Percentiles rank a stretch among this genome's conserved stretches.
phyloP scores from a whole-genome alignment of 177 flowering plant species.

The Vitis hybrid region DNA sequence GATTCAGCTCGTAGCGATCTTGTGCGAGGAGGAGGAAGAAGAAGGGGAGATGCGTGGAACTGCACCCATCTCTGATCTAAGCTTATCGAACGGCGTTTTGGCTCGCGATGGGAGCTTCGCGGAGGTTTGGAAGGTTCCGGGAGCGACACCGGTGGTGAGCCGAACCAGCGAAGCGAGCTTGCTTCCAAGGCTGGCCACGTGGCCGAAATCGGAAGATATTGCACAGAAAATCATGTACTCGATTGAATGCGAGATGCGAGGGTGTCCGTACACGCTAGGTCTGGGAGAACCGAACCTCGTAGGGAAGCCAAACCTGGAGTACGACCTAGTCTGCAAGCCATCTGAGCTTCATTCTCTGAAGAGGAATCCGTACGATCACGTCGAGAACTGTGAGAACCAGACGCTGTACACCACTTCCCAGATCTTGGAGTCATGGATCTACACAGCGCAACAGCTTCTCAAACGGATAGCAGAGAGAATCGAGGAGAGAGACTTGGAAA shows the following conservation, averaged over 20 bases:
- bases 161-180: slow-evolving; percentile 70
- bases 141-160: slow-evolving; percentile 49
- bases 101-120: slow-evolving; percentile 53
- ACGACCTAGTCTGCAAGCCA: slow-evolving; percentile 79
- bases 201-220: slow-evolving; percentile 62
- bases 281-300: slow-evolving; percentile 81
- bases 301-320: slow-evolving; percentile 75
- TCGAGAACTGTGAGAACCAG: slow-evolving; percentile 59
- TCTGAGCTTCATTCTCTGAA: slow-evolving; percentile 61
- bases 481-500: slow-evolving; percentile 27
- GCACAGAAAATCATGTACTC: slow-evolving; percentile 61
- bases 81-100: slow-evolving; percentile 44
- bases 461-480: slow-evolving; percentile 37
- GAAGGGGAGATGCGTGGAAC: slow-evolving; percentile 36
- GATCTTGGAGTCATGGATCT: slow-evolving; percentile 77
- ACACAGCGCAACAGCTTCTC: slow-evolving; percentile 38
- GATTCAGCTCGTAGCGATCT: slow-evolving; percentile 57
- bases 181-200: slow-evolving; percentile 78
- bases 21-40: slow-evolving; percentile 56
- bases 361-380: slow-evolving; percentile 34
- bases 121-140: slow-evolving; percentile 75
- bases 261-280: slow-evolving; percentile 77
- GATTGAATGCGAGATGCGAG: slow-evolving; percentile 71
- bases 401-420: slow-evolving; percentile 57
- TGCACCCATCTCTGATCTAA: slow-evolving; percentile 58